Evolutionary conservation across 306 rosid species (phyloP).

Genomic region (Sechiopsis laciniata): DNA sequence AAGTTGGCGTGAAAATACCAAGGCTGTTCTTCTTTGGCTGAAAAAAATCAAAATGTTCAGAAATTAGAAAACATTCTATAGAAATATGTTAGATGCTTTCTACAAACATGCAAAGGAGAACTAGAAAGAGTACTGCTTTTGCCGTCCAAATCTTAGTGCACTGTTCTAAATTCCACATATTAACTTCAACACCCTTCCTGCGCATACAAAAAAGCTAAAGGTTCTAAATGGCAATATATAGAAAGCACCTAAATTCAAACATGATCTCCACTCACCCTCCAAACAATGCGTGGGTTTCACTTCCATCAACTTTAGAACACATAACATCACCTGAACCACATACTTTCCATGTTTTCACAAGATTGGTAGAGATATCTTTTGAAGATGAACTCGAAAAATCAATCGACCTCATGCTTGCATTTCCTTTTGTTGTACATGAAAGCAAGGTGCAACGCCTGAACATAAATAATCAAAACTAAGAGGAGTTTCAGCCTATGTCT

Average conservation of each 20-base stretch:
- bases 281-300: conserved; percentile 61
- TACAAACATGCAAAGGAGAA: conserved; percentile 5
- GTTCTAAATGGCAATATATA: not conserved
- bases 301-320: conserved; percentile 71
- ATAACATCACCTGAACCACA: conserved; percentile 50
- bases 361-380: conserved; percentile 29
- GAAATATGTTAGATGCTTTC: not conserved
- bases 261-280: conserved; percentile 72
- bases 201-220: conserved; percentile 14
- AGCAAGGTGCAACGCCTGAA: conserved; percentile 41
- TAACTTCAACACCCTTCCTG: conserved; percentile 86
- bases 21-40: conserved; percentile 89
- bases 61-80: conserved; percentile 4
- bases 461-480: conserved; percentile 18
- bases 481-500: conserved; percentile 20
- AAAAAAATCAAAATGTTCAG: conserved; percentile 25
- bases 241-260: conserved; percentile 19
- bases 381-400: conserved; percentile 36
- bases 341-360: conserved; percentile 57
- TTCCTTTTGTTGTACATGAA: conserved; percentile 41
- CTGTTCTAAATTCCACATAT: conserved; percentile 70
- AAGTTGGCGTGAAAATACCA: conserved; percentile 85
- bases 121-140: conserved; percentile 60
- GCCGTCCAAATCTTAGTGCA: conserved; percentile 67
- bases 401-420: conserved; percentile 53